phyloP scores from a whole-genome alignment of 306 rosid genomes.

The Glycyrrhiza uralensis region DNA sequence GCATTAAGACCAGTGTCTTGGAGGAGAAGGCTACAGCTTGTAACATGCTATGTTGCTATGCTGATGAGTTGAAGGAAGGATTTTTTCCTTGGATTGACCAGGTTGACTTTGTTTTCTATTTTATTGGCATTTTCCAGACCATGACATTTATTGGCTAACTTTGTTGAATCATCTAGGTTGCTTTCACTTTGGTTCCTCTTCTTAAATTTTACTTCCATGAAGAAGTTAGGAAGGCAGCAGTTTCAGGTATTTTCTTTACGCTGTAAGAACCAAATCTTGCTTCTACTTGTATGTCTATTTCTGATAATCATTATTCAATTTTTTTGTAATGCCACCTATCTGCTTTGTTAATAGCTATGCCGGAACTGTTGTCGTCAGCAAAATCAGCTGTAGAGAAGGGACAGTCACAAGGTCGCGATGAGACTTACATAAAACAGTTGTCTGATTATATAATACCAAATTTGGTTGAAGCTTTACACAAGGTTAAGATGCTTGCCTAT shows the following conservation, averaged over 20 bases:
- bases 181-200: conserved; percentile 93
- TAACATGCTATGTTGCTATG: conserved; percentile 98
- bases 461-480: conserved; percentile 93
- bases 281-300: background rate
- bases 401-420: conserved; percentile 80
- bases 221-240: conserved; percentile 99
- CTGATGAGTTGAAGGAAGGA: conserved; percentile 99
- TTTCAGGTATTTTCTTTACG: conserved; percentile 66
- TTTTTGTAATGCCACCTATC: conserved; percentile 8
- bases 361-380: conserved; percentile 85
- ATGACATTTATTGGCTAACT: conserved; percentile 23
- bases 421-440: conserved; percentile 79
- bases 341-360: conserved; percentile 69
- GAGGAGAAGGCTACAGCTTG: conserved; percentile 99
- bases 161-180: conserved; percentile 64
- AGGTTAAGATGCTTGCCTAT: conserved; percentile 48
- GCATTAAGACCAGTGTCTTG: conserved; percentile 92
- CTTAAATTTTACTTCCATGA: conserved; percentile 96
- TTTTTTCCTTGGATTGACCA: conserved; percentile 99
- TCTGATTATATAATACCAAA: conserved; percentile 93
- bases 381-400: conserved; percentile 91
- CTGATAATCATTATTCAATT: background rate
- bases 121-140: background rate
- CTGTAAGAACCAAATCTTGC: background rate
- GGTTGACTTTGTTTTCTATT: conserved; percentile 43